These are phyloP conservation scores for Picochlorum sp. DNA, from an alignment of 139 green algal species.

Conservation along the genomic window DNA sequence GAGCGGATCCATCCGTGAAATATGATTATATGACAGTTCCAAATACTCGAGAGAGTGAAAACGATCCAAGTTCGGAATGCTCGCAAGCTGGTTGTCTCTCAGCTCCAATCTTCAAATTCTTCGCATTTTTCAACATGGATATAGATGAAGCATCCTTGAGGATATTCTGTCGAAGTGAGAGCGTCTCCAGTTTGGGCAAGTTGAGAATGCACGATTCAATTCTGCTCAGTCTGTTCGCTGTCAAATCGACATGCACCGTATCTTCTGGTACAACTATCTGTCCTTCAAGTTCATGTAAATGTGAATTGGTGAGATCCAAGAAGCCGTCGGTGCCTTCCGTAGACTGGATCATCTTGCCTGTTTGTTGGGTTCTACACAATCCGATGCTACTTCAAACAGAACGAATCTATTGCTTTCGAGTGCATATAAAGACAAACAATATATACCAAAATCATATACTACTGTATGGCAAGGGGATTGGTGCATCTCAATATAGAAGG, in stretches of 20 bases:
- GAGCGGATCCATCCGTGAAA: slow-evolving; percentile 55
- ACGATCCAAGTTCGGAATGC: slow-evolving; percentile 46
- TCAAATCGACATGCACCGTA: slow-evolving; percentile 67
- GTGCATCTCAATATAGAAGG: no score
- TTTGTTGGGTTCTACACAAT: no score
- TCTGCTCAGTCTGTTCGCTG: slow-evolving; percentile 61
- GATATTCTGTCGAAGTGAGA: slow-evolving; percentile 83
- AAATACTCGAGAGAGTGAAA: slow-evolving; percentile 52
- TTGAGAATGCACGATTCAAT: slow-evolving; percentile 63
- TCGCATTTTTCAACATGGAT: slow-evolving; percentile 13
- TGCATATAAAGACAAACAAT: no score
- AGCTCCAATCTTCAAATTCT: slow-evolving; percentile 64
- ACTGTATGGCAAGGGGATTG: no score
- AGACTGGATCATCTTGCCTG: no score
- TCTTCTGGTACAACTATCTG: slow-evolving; percentile 37
- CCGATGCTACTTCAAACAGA: no score
- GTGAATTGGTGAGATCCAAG: slow-evolving; percentile 64
- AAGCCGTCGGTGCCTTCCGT: not conserved
- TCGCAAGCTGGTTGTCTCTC: slow-evolving; percentile 70
- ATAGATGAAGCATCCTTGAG: slow-evolving; percentile 34
- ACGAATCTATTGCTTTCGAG: no score
- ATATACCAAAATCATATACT: no score
- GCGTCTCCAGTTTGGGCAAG: slow-evolving; percentile 49
- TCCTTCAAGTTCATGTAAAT: slow-evolving; percentile 42
- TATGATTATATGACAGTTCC: slow-evolving; percentile 85